Evolutionary conservation across 2,329 filamentous ascomycete species (phyloP).

Genomic region (Pochonia chlamydosporia): DNA sequence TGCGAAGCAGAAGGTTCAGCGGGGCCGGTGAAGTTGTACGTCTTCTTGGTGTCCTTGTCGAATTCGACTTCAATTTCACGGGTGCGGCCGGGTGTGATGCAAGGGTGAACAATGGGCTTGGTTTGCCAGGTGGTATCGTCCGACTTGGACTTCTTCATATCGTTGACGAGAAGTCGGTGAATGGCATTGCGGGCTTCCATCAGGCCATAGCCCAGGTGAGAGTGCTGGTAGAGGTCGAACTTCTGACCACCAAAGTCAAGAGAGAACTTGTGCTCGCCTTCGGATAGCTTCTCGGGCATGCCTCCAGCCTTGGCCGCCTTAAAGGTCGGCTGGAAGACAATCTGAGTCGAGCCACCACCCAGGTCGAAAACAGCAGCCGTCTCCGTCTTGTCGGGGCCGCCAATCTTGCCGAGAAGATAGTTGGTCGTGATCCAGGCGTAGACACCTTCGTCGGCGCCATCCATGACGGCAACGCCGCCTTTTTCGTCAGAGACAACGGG

Average conservation of each 20-base stretch:
- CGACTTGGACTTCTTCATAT: conserved; percentile 59
- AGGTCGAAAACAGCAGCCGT: conserved; percentile 96
- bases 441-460: conserved; percentile 92
- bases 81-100: conserved; percentile 74
- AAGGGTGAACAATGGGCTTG: conserved; percentile 73
- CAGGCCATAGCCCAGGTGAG: conserved; percentile 91
- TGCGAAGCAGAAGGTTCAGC: conserved; percentile 69
- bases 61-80: conserved; percentile 70
- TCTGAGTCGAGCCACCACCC: conserved; percentile 94
- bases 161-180: conserved; percentile 68
- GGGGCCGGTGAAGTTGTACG: conserved; percentile 85
- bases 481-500: conserved; percentile 82
- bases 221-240: conserved; percentile 96
- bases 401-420: conserved; percentile 97
- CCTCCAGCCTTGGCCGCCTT: conserved; percentile 65
- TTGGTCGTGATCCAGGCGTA: conserved; percentile 99
- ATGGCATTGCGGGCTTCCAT: conserved; percentile 91
- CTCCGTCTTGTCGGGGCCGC: conserved; percentile 79
- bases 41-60: conserved; percentile 52
- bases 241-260: conserved; percentile 84
- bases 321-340: conserved; percentile 96
- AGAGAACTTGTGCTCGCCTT: conserved; percentile 93
- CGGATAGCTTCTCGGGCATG: conserved; percentile 76
- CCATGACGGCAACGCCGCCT: conserved; percentile 92
- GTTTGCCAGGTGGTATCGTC: conserved; percentile 61